Evolutionary conservation across 73 alveolate species (phyloP).

Genomic region (Stentor coeruleus): DNA sequence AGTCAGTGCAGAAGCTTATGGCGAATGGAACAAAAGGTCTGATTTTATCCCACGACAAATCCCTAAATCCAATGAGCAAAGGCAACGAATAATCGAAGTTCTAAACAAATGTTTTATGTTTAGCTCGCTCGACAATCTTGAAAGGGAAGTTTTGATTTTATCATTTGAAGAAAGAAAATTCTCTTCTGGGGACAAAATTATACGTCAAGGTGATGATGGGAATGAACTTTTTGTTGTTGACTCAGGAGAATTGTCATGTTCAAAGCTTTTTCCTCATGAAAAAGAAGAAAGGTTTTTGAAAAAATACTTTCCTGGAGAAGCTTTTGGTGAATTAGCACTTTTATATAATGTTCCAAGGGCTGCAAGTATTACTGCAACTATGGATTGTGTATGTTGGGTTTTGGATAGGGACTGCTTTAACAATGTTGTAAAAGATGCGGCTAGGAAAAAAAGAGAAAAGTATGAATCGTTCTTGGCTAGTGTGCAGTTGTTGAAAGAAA

Average conservation of each 20-base stretch:
- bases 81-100: constrained; percentile 69
- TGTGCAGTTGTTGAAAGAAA: constrained; percentile 58
- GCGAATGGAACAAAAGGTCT: constrained; percentile 84
- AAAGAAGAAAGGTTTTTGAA: constrained; percentile 33
- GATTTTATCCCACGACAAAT: constrained; percentile 76
- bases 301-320: constrained; percentile 58
- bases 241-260: constrained; percentile 70
- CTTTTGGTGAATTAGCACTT: constrained; percentile 82
- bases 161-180: constrained; percentile 87
- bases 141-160: constrained; percentile 74
- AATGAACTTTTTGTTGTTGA: constrained; percentile 69
- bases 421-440: constrained; percentile 85
- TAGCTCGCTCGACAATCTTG: constrained; percentile 45
- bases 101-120: constrained; percentile 87
- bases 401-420: constrained; percentile 94
- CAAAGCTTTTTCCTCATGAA: constrained; percentile 31
- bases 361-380: constrained; percentile 78
- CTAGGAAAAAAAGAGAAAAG: constrained; percentile 86
- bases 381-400: constrained; percentile 69
- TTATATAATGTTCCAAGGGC: constrained; percentile 80
- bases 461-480: constrained; percentile 76
- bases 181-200: constrained; percentile 44
- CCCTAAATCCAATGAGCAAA: constrained; percentile 67
- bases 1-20: constrained; percentile 99
- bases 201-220: constrained; percentile 74